phyloP scores from a whole-genome alignment of 495 filamentous ascomycete genomes.

The Sphaerosporella brunnea region DNA sequence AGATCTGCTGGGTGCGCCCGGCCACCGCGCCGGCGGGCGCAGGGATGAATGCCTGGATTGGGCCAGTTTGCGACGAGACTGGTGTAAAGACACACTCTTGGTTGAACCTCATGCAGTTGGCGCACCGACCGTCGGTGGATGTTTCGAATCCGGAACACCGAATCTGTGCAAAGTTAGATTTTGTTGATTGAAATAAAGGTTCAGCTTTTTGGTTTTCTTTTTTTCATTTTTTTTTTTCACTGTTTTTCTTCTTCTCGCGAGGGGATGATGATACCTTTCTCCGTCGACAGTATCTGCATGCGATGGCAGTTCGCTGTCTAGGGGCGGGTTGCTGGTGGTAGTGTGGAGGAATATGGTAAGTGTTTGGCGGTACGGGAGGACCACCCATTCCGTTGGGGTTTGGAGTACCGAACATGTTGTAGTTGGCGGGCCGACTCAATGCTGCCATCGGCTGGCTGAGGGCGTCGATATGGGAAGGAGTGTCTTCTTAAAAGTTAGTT shows the following conservation, averaged over 20 bases:
- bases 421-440: conserved; percentile 2
- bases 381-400: conserved; percentile 7
- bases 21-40: conserved; percentile 36
- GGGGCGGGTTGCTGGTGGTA: conserved; percentile 41
- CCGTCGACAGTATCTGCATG: conserved; percentile 66
- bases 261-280: conserved; percentile 73
- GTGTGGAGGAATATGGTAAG: conserved; percentile 5
- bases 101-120: conserved; percentile 62
- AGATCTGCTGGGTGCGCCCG: conserved; percentile 26
- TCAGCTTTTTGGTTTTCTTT: too few species aligned
- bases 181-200: too few species aligned
- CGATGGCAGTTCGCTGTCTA: conserved; percentile 64
- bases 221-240: too few species aligned
- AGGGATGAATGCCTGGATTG: conserved; percentile 62
- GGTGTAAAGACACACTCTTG: conserved; percentile 79
- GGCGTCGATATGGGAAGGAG: conserved; percentile 5
- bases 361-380: neutral
- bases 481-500: conserved; percentile 3
- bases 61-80: conserved; percentile 46
- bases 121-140: conserved; percentile 59
- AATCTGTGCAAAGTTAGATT: conserved; percentile 42
- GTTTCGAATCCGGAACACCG: conserved; percentile 69
- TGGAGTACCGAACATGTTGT: conserved; percentile 5
- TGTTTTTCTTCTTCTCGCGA: too few species aligned
- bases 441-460: conserved; percentile 5